A percentile compares a stretch with the other conserved stretches of the same genome.
These are phyloP conservation scores for Tanacetum coccineum DNA, from an alignment of 129 eudicot species.

Conservation along the genomic window DNA sequence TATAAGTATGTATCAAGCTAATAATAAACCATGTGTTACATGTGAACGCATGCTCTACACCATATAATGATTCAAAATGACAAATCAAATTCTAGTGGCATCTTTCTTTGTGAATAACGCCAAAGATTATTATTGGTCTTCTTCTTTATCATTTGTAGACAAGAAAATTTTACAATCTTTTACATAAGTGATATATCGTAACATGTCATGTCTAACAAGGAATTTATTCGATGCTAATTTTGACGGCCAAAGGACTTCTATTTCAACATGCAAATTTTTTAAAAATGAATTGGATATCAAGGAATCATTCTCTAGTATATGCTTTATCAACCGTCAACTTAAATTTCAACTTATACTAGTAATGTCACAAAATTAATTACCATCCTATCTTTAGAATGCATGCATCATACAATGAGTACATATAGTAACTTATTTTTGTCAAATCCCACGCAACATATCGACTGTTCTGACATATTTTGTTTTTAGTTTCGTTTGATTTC, in stretches of 20 bases:
- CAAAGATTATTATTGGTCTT: too few species aligned
- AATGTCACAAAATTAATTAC: too few species aligned
- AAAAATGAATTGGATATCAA: neutral
- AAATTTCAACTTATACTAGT: neutral
- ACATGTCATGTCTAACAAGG: neutral
- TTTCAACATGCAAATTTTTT: neutral
- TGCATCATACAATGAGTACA: neutral
- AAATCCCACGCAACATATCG: conserved; percentile 3
- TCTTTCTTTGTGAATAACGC: neutral
- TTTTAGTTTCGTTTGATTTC: neutral
- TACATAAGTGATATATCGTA: neutral
- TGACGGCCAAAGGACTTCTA: neutral
- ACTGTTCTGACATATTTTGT: conserved; percentile 9
- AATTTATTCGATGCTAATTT: neutral
- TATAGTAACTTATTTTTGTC: conserved; percentile 4
- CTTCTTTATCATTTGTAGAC: too few species aligned
- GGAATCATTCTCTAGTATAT: neutral
- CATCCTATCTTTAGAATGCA: neutral
- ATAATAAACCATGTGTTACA: neutral
- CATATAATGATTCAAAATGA: neutral
- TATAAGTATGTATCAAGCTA: too few species aligned
- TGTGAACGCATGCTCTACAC: neutral
- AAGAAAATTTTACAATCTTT: too few species aligned
- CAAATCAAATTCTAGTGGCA: too few species aligned
- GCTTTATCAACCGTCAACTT: neutral